phyloP scores from a whole-genome alignment of 768 basidiomycete species.

The Amanita phalloides region DNA sequence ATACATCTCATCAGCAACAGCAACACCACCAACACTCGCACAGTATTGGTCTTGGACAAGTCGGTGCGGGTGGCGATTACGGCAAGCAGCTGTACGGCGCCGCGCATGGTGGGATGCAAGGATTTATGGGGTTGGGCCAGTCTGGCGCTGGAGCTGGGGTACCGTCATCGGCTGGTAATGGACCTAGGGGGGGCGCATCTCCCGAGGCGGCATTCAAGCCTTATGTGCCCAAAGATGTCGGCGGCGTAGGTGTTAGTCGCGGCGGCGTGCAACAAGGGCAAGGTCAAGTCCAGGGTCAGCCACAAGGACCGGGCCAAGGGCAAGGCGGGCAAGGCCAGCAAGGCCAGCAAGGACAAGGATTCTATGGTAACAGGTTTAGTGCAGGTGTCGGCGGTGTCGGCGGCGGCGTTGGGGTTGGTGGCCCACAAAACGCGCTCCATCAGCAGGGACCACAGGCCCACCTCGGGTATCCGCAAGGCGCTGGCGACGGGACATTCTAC shows the following conservation, averaged over 20 bases:
- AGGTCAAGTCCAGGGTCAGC: conserved; percentile 42
- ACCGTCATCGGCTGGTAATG: conserved; percentile 30
- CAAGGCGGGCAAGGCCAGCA: conserved; percentile 37
- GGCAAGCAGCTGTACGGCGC: conserved; percentile 38
- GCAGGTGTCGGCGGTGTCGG: conserved; percentile 24
- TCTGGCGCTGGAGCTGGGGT: conserved; percentile 26
- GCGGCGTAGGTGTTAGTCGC: conserved; percentile 33
- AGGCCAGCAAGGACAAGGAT: conserved; percentile 40
- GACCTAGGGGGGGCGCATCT: conserved; percentile 43
- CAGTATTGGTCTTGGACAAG: conserved; percentile 31
- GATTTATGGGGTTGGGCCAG: conserved; percentile 56
- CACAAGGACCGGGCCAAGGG: conserved; percentile 37
- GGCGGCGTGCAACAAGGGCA: conserved; percentile 31
- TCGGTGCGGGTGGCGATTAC: conserved; percentile 24
- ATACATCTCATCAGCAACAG: conserved; percentile 35
- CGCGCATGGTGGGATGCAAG: conserved; percentile 50
- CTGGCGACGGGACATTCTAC: conserved; percentile 59
- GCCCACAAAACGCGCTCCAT: conserved; percentile 30
- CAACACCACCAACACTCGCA: conserved; percentile 48
- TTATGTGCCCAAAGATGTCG: conserved; percentile 59
- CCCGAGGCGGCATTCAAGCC: conserved; percentile 72
- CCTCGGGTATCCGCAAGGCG: conserved; percentile 54
- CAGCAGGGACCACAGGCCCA: conserved; percentile 44
- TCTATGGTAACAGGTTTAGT: conserved; percentile 38
- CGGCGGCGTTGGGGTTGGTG: conserved; percentile 25